Base-by-base conservation (phyloP, 1,284 basidiomycete species). In the Ustilago nuda region DNA sequence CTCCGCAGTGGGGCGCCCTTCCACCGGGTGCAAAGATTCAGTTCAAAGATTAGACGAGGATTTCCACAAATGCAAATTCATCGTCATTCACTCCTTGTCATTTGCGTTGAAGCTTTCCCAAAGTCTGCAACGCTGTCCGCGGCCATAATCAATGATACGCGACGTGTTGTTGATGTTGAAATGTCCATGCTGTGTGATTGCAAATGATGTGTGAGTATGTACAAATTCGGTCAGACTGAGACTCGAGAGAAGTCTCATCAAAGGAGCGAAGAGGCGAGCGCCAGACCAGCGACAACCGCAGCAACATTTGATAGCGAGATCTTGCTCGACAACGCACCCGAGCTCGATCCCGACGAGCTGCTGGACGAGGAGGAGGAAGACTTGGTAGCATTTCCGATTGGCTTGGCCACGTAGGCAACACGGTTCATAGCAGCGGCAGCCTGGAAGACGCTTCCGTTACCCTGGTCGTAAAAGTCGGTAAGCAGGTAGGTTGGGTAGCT, bases 401-500 rank as follows among this genome's bases (percentile, higher is more conserved):
- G 65, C 46, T 76, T 81, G 48, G 78, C 80, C 11, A 56, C 69
- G 62, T 84, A 87, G 27, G 69, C 53, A 1, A 87, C 81, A 15
- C 82, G 78, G 64, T 87, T 87, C 71, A 87, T 79, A 30, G 56
- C 30, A 2, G 86, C 85, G 0, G 84, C 84, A 15, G 84, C 86
- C 57, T 84, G 64, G 66, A 85, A 79, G 12, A 78, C 73, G 46
- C 67, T 68, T 33, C 71, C 73, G 51, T 65, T 52, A 8, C 77
- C 78, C 19, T 59, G 51, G 39, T 79, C 66, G 70, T 82, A 83
- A 54, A 75, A 83, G 56, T 84, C 83, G 35, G 79, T 92, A n/a
- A 94, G 90, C 82, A 94, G 87, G 85, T 92, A 95, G 83, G 93
- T 95, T 5, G 94, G 83, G 39, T 79, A 81, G 30, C 35, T 37